Evolutionary conservation across 1,139 yeast genomes (phyloP).

Genomic region (Meyerozyma athensensis): DNA sequence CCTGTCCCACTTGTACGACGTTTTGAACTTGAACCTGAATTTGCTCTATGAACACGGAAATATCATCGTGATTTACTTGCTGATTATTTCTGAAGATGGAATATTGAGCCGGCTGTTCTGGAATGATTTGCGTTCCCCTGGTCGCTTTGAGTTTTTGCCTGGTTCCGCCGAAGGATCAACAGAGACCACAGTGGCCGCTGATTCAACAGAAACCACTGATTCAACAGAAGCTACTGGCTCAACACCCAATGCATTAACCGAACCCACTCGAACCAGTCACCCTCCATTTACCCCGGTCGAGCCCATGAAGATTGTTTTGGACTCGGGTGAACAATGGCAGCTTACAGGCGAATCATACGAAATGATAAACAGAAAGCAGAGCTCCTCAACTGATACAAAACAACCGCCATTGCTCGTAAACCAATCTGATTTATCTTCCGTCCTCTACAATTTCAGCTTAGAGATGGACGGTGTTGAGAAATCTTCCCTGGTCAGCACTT

Average conservation of each 20-base stretch:
- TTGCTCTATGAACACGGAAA: conserved; percentile 9
- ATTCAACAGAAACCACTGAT: conserved; percentile 8
- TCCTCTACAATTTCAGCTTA: conserved; percentile 20
- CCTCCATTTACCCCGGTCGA: conserved; percentile 17
- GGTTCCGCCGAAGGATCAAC: no score
- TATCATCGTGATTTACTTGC: conserved; percentile 11
- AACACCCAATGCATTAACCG: background rate
- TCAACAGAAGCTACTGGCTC: background rate
- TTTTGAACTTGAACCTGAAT: conserved; percentile 13
- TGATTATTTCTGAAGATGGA: conserved; percentile 17
- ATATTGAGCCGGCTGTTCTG: conserved; percentile 25
- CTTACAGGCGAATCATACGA: conserved; percentile 26
- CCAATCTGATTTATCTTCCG: conserved; percentile 20
- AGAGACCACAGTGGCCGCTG: no score
- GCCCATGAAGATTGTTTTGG: conserved; percentile 21
- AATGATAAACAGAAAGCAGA: conserved; percentile 11
- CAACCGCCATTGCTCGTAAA: conserved; percentile 17
- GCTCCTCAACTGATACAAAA: conserved; percentile 5
- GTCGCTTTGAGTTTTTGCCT: conserved; percentile 23
- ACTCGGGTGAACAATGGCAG: conserved; percentile 22
- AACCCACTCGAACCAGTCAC: no score
- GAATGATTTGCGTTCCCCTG: conserved; percentile 22
- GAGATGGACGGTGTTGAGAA: conserved; percentile 10
- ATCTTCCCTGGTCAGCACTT: conserved; percentile 26
- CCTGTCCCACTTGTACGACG: conserved; percentile 6